A percentile compares a stretch with the other conserved stretches of the same genome.
These are phyloP conservation scores for Leccinum sublutescens DNA, from an alignment of 768 basidiomycete genomes.

Conservation along the genomic window DNA sequence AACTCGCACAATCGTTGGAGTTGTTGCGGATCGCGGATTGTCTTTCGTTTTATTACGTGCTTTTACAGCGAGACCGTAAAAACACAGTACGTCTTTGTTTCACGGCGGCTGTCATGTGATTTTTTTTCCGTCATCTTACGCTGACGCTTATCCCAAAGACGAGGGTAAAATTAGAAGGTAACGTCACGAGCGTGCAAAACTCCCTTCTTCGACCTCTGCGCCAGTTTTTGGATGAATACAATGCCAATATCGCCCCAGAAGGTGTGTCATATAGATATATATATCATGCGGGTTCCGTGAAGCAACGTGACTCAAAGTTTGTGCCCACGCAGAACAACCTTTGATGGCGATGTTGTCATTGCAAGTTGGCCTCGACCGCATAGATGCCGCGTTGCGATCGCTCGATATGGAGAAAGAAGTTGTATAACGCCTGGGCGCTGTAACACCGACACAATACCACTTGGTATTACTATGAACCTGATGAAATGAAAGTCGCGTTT, in stretches of 20 bases:
- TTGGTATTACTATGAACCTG: background rate
- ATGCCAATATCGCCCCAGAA: slow-evolving; percentile 16
- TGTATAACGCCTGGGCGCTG: background rate
- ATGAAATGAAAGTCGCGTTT: slow-evolving; percentile 15
- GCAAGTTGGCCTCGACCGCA: slow-evolving; percentile 48
- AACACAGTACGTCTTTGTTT: slow-evolving; percentile 46
- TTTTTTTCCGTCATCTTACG: background rate
- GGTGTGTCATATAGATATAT: slow-evolving; percentile 21
- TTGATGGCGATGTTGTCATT: slow-evolving; percentile 38
- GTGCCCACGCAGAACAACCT: slow-evolving; percentile 23
- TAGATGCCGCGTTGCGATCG: slow-evolving; percentile 38
- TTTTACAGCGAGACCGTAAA: slow-evolving; percentile 53
- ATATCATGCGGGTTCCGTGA: background rate
- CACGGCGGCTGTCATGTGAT: background rate
- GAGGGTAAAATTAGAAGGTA: slow-evolving; percentile 46
- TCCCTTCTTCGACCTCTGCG: slow-evolving; percentile 48
- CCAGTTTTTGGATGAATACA: slow-evolving; percentile 35
- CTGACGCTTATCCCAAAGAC: slow-evolving; percentile 38
- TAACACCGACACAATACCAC: background rate
- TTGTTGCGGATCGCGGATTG: slow-evolving; percentile 62
- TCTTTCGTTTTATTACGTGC: slow-evolving; percentile 65
- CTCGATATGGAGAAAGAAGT: slow-evolving; percentile 7
- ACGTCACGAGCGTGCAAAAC: slow-evolving; percentile 42
- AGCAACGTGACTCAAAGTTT: background rate
- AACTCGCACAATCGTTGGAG: slow-evolving; percentile 56